Conservation (phyloP, 768 basidiomycete genomes). For the Asterophora lycoperdoides region DNA sequence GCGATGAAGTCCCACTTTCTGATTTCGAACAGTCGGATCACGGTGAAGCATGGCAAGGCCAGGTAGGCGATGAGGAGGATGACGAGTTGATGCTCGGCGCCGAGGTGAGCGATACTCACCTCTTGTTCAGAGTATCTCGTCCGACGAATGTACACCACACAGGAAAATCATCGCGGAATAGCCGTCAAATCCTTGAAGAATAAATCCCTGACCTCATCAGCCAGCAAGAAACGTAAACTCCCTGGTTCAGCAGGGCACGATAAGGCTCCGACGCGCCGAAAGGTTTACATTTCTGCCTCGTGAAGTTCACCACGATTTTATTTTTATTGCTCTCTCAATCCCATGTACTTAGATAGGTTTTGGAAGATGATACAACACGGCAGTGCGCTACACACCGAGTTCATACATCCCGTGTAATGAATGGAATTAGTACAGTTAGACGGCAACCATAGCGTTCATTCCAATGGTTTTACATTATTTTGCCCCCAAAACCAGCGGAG, state of each 20-base stretch:
- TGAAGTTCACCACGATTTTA: not conserved
- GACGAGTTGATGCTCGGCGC: slow-evolving; percentile 61
- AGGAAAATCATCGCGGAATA: slow-evolving; percentile 41
- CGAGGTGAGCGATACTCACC: slow-evolving; percentile 36
- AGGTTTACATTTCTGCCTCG: not conserved
- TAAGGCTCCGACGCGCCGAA: slow-evolving; percentile 10
- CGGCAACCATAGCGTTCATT: slow-evolving; percentile 5
- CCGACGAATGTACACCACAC: not conserved
- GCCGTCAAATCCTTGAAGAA: slow-evolving; percentile 13
- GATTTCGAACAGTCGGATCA: slow-evolving; percentile 10
- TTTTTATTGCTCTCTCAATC: not conserved
- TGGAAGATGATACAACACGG: slow-evolving; percentile 11
- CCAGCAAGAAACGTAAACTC: slow-evolving; percentile 34
- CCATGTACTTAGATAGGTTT: slow-evolving; percentile 8
- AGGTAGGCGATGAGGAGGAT: slow-evolving; percentile 44
- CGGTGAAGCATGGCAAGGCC: slow-evolving; percentile 30
- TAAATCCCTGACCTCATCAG: slow-evolving; percentile 18
- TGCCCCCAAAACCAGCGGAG: slow-evolving; percentile 29
- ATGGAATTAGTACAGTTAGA: slow-evolving; percentile 10
- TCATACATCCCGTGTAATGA: slow-evolving; percentile 9
- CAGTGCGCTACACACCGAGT: slow-evolving; percentile 6
- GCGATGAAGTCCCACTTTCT: slow-evolving; percentile 7
- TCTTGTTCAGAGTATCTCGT: not conserved
- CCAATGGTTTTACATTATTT: slow-evolving; percentile 38
- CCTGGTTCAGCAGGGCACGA: slow-evolving; percentile 4